A percentile compares a stretch with the other conserved stretches of the same genome.
These are phyloP conservation scores for Pneumocystis carinii DNA, from an alignment of 1,139 yeast species.

Conservation along the genomic window DNA sequence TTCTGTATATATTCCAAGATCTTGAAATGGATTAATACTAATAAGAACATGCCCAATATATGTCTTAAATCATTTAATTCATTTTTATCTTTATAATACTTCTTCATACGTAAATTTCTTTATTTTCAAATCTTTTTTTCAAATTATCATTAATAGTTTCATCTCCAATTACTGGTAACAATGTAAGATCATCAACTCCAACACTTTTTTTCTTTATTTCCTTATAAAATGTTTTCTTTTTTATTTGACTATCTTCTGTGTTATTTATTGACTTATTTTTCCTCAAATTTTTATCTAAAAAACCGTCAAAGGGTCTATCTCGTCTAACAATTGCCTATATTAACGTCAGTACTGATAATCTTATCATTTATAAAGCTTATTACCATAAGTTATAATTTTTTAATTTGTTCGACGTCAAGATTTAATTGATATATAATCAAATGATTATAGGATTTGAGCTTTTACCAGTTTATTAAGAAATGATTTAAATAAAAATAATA, in stretches of 20 bases:
- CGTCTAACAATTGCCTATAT: background rate
- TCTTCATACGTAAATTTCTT: constrained; percentile 69
- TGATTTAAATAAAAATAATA: background rate
- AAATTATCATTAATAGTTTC: constrained; percentile 87
- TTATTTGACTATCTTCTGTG: background rate
- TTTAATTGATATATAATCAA: too few relatives aligned
- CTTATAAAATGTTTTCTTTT: constrained; percentile 82
- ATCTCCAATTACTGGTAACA: constrained; percentile 76
- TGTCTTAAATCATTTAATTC: constrained; percentile 11
- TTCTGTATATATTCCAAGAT: constrained; percentile 83
- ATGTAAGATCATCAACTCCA: constrained; percentile 88
- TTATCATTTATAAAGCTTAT: background rate
- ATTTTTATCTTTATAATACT: background rate
- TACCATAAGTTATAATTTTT: background rate
- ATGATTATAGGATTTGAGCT: too few relatives aligned
- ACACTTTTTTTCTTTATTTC: constrained; percentile 82
- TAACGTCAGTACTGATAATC: background rate
- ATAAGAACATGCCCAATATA: constrained; percentile 36
- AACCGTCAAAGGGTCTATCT: background rate
- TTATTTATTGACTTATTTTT: background rate
- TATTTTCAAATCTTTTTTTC: constrained; percentile 76
- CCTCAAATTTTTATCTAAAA: background rate
- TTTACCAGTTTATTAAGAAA: too few relatives aligned
- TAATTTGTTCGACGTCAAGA: too few relatives aligned
- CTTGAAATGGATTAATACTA: constrained; percentile 92